Conservation (phyloP, 2,329 filamentous ascomycete species). For the Penicillium sp. region DNA sequence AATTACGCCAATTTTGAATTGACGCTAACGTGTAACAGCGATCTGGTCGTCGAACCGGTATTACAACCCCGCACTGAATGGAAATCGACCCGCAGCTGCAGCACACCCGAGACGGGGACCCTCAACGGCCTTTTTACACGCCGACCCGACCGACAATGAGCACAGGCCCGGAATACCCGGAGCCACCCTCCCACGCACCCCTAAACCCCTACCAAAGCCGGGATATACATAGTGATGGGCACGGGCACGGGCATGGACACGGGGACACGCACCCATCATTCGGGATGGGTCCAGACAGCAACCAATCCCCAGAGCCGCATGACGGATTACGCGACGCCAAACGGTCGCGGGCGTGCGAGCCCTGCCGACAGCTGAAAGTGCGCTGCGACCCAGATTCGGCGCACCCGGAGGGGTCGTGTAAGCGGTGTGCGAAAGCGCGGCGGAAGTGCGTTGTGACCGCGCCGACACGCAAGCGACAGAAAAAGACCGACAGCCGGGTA, state of each 20-base stretch:
- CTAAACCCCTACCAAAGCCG: constrained; percentile 9
- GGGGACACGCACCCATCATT: background rate
- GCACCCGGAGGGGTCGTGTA: constrained; percentile 64
- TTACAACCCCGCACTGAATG: constrained; percentile 18
- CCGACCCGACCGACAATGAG: constrained; percentile 9
- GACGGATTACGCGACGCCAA: constrained; percentile 53
- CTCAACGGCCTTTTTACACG: constrained; percentile 10
- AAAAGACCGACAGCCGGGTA: constrained; percentile 86
- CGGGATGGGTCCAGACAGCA: background rate
- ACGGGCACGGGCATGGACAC: background rate
- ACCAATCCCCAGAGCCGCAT: constrained; percentile 10
- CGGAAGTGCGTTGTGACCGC: constrained; percentile 74
- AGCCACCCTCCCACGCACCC: constrained; percentile 27
- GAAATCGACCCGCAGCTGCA: constrained; percentile 37
- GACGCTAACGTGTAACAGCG: background rate
- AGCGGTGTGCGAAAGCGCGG: constrained; percentile 77
- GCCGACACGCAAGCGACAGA: constrained; percentile 75
- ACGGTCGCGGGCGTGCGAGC: constrained; percentile 70
- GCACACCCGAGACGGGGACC: constrained; percentile 14
- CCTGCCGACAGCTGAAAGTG: constrained; percentile 74
- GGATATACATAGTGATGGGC: background rate
- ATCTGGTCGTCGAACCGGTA: background rate
- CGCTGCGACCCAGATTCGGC: constrained; percentile 74
- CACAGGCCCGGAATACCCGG: constrained; percentile 25
- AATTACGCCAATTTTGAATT: background rate